Conservation (phyloP, 164 flowering plant genomes). For the Aristolochia fimbriata region DNA sequence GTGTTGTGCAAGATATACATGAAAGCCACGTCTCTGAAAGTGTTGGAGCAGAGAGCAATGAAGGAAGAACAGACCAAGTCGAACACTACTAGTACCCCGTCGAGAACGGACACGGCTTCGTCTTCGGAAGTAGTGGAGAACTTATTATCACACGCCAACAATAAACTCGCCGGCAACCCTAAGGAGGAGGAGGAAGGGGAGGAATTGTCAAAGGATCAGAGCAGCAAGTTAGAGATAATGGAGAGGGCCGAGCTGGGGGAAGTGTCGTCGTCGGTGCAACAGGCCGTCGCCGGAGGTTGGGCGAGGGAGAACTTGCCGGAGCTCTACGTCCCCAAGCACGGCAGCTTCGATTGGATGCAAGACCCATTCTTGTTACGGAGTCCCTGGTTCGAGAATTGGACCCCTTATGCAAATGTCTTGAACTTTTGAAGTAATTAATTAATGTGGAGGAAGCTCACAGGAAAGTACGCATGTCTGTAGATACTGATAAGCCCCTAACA, state of each 20-base stretch:
- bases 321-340: conserved; percentile 49
- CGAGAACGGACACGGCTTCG: conserved; percentile 16
- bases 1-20: conserved; percentile 85
- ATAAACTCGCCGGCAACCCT: neutral
- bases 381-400: conserved; percentile 54
- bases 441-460: no score
- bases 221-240: neutral
- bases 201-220: neutral
- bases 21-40: conserved; percentile 88
- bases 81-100: conserved; percentile 5
- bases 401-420: conserved; percentile 9
- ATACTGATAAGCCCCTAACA: no score
- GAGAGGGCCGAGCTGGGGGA: conserved; percentile 8
- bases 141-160: neutral
- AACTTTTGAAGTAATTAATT: conserved; percentile 14
- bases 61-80: conserved; percentile 34
- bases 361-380: conserved; percentile 44
- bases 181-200: conserved; percentile 1
- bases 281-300: conserved; percentile 4
- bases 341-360: conserved; percentile 45
- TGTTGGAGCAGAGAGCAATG: conserved; percentile 75
- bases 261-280: neutral
- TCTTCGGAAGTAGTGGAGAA: conserved; percentile 16
- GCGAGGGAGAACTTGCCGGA: conserved; percentile 33
- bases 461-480: no score